Evolutionary conservation across 2,329 filamentous ascomycete species (phyloP), one percentile per base, ranked within the genome.

Genomic region (Escovopsis weberi): DNA sequence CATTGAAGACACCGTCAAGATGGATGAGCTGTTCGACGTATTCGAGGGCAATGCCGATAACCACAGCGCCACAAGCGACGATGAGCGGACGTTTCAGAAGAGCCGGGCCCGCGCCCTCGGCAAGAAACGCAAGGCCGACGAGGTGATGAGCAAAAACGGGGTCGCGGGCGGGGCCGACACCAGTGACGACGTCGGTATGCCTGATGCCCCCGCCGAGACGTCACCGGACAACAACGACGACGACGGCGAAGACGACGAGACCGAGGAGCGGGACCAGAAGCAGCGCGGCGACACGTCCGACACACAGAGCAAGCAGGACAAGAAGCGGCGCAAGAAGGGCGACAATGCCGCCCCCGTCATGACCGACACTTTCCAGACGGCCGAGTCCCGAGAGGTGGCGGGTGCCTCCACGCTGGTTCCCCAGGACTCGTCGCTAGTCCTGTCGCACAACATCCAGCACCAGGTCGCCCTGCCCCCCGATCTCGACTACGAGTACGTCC

Each of bases 391-490:
- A 69, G 85, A 96, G 62, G 75, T 98, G 34, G 85, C 83, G 19
- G 82, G 81, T 26, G 82, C 85, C 6, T 78, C 80, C 30, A 87
- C 85, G 8, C 70, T 79, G 43, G 67, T 73, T 12, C 50, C 70
- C 69, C 59, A 77, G 50, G 82, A 87, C 26, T 69, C 78, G 38
- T 77, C 82, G 6, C 77, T 98, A 26, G 81, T 94, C 19, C 66
- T 98, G 41, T 89, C 86, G 38, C 93, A 98, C 67, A 94, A 98
- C 67, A 94, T 98, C 53, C 88, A 94, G 63, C 91, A 98, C 70
- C 89, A 98, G 65, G 91, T 96, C 52, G 85, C 91, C 11, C 71
- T 98, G 18, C 91, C 91, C 2, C 88, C 89, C 9, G 85, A 94
- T 59, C 84, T 93, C 43, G 85, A 93, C 64, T 94, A 94, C 67